These are phyloP conservation scores for Kodamaea arcana DNA, from an alignment of 1,139 yeast species.

Conservation along the genomic window DNA sequence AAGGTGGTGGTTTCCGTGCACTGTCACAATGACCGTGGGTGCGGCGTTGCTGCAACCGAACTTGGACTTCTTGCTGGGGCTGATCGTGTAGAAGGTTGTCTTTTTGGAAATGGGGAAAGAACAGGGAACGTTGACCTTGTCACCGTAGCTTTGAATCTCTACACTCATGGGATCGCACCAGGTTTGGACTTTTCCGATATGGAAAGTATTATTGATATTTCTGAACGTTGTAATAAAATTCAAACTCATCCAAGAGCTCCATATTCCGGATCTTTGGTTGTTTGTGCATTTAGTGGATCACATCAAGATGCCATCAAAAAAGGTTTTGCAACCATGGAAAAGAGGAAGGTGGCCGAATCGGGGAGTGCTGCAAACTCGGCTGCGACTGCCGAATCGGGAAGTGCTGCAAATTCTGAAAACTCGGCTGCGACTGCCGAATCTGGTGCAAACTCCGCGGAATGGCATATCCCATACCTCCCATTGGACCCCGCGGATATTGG, in stretches of 20 bases:
- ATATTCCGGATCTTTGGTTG: conserved; percentile 46
- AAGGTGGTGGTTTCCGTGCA: conserved; percentile 44
- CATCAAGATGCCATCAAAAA: conserved; percentile 51
- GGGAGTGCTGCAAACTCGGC: too few species aligned
- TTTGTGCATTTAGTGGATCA: conserved; percentile 48
- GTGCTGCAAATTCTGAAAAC: neutral
- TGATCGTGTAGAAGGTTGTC: conserved; percentile 49
- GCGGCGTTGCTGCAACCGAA: conserved; percentile 50
- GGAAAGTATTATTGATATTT: conserved; percentile 36
- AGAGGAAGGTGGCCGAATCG: too few species aligned
- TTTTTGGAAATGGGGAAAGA: conserved; percentile 49
- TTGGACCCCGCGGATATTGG: conserved; percentile 50
- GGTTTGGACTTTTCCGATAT: conserved; percentile 43
- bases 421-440: too few species aligned
- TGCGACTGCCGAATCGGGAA: too few species aligned
- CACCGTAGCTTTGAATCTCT: conserved; percentile 45
- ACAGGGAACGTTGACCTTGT: conserved; percentile 49
- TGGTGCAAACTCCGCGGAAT: conserved; percentile 10
- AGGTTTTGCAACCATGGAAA: conserved; percentile 34
- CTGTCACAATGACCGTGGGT: conserved; percentile 49
- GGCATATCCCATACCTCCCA: conserved; percentile 48
- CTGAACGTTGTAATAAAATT: conserved; percentile 46
- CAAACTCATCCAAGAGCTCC: conserved; percentile 48
- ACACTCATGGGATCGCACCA: conserved; percentile 45
- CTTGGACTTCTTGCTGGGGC: conserved; percentile 49